Evolutionary conservation across 2,329 filamentous ascomycete genomes (phyloP).

Genomic region (Aspergillus thermomutatus): DNA sequence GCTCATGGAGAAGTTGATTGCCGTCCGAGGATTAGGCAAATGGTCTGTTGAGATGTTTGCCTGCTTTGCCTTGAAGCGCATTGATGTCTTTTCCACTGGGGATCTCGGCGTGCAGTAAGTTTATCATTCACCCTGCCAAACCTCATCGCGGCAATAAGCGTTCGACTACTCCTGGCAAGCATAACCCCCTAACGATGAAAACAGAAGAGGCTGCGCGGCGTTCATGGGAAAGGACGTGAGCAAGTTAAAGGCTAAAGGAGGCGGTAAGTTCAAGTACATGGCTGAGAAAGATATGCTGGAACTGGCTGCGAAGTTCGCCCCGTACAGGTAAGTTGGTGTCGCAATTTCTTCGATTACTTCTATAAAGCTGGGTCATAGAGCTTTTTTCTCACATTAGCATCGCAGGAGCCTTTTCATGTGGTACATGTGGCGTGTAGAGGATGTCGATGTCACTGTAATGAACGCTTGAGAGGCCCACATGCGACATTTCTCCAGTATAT

Average conservation of each 20-base stretch:
- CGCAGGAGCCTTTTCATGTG: constrained; percentile 86
- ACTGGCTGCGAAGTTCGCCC: constrained; percentile 72
- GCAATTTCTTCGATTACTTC: neutral
- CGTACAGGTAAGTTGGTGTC: constrained; percentile 61
- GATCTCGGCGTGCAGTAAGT: constrained; percentile 84
- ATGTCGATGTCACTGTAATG: constrained; percentile 66
- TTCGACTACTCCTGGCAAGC: neutral
- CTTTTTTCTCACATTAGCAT: constrained; percentile 14
- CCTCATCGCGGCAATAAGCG: neutral
- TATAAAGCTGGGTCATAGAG: neutral
- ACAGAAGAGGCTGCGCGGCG: constrained; percentile 77
- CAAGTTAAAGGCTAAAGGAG: constrained; percentile 74
- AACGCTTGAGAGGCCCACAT: constrained; percentile 12
- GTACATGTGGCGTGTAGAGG: constrained; percentile 92
- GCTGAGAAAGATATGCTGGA: constrained; percentile 87
- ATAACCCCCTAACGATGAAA: constrained; percentile 9
- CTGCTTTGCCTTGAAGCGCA: constrained; percentile 87
- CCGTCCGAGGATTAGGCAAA: constrained; percentile 78
- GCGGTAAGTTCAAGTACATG: constrained; percentile 98
- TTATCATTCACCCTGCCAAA: neutral
- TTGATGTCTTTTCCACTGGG: constrained; percentile 89
- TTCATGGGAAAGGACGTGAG: constrained; percentile 78
- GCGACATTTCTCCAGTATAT: neutral
- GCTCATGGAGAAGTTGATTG: constrained; percentile 74
- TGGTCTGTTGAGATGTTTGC: constrained; percentile 99